phyloP scores from a whole-genome alignment of 2,329 filamentous ascomycete species.

The Colletotrichum siamense region DNA sequence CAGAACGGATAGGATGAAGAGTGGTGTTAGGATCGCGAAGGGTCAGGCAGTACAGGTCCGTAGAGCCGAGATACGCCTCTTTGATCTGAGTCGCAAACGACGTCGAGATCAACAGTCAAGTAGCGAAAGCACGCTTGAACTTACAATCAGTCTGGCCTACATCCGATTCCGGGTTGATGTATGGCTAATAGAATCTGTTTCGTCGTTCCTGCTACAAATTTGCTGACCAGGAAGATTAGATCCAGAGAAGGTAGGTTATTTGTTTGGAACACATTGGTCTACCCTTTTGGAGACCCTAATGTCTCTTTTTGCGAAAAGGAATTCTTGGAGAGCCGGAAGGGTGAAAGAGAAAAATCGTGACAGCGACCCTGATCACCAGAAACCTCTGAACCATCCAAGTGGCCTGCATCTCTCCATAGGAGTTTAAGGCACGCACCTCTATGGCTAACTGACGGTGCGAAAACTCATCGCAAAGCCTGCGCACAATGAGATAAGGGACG shows the following conservation, averaged over 20 bases:
- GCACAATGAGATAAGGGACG: fast-evolving
- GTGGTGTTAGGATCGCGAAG: fast-evolving
- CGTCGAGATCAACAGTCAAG: neutral
- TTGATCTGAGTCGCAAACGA: neutral
- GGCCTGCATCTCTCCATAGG: neutral
- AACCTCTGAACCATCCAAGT: neutral
- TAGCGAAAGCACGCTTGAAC: neutral
- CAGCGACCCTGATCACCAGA: neutral
- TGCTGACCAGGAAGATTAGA: neutral
- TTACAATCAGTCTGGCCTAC: neutral
- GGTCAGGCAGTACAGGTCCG: neutral
- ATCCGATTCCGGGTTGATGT: fast-evolving
- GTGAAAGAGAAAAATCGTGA: neutral
- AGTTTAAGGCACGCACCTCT: neutral
- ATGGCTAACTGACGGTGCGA: fast-evolving
- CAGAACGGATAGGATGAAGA: fast-evolving
- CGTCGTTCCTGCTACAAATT: too few relatives aligned
- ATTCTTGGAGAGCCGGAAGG: neutral
- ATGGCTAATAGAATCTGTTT: too few relatives aligned
- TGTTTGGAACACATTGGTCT: neutral
- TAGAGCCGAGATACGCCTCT: fast-evolving
- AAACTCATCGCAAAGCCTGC: neutral
- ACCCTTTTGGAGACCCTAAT: neutral
- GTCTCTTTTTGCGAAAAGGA: neutral
- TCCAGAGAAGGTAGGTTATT: neutral